Conservation (phyloP, 108 stramenopile species). For the Thalassiosira profunda region DNA sequence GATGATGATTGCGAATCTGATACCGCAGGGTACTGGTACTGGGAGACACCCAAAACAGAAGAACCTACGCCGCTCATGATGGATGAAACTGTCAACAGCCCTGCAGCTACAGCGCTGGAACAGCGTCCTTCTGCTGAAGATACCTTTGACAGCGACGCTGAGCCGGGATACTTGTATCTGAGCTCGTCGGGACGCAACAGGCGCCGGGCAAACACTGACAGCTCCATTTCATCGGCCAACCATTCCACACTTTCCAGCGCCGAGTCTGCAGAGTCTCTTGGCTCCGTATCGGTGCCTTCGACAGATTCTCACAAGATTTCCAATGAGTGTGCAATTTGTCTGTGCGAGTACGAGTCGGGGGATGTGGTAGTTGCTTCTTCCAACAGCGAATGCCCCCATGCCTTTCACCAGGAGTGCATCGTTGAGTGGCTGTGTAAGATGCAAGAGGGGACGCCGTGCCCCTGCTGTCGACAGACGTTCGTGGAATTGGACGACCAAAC, state of each 20-base stretch:
- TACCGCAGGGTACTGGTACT: neutral
- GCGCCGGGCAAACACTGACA: conserved; percentile 3
- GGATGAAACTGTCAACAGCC: neutral
- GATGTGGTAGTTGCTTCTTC: conserved; percentile 62
- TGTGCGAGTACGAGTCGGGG: conserved; percentile 61
- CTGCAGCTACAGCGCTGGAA: neutral
- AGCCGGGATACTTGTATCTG: neutral
- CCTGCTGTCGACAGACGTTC: conserved; percentile 73
- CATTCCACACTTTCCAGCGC: neutral
- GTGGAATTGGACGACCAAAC: conserved; percentile 45
- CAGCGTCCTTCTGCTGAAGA: neutral
- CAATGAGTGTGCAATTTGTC: conserved; percentile 79
- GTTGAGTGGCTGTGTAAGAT: conserved; percentile 74
- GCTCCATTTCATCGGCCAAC: neutral
- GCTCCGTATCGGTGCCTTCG: neutral
- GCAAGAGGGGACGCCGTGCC: conserved; percentile 68
- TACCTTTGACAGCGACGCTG: neutral
- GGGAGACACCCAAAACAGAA: neutral
- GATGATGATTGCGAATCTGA: neutral
- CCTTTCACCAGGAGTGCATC: conserved; percentile 79
- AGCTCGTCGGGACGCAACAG: neutral
- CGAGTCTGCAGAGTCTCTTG: neutral
- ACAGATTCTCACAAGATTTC: conserved; percentile 39
- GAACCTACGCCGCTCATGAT: conserved; percentile 1
- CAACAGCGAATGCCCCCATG: conserved; percentile 60